Base-by-base conservation (phyloP, 2,329 filamentous ascomycete genomes). In the Diaporthe citriasiana region DNA sequence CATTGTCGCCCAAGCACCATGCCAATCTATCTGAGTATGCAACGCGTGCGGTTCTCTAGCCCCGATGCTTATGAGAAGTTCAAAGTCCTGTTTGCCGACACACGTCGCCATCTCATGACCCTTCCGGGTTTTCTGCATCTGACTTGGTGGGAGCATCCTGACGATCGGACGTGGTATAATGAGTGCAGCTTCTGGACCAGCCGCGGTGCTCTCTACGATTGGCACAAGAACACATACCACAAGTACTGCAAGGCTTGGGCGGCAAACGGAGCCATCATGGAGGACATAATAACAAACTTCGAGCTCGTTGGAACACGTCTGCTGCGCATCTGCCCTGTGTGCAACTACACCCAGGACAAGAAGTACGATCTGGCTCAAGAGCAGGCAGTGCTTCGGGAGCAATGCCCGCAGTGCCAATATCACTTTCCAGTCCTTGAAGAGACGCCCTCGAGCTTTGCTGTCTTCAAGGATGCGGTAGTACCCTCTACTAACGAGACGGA, bases 151-250 rank as follows among this genome's bases (percentile, higher is more conserved):
- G 70, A 72, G 42, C 70, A 72, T 33, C 70, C 70, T 5, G 70
- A 72, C 42, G 70, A 72, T 33, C 55, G 55, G 12, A 72, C 38
- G 45, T 72, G 70, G 70, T 72, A 72, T 57, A 72, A 72, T 30
- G 70, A 72, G 57, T 72, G 70, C 70, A 56, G 47, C 7, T 72
- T 72, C 38, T 72, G 56, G 70, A 72, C 70, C n/a, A 72, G 70
- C 55, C 70, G 70, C 19, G 70, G 70, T 4, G 70, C 70, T 4
- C 35, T 72, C n/a, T 72, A 72, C 53, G 70, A 72, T 30, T 72
- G 70, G 70, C 70, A 72, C 70, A 72, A 72, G 42, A 56, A 72
- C n/a, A 72, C 70, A 13, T 72, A 72, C n/a, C 70, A 72, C 70
- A 72, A 72, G 57, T 72, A 66, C 33, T 72, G 70, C 57, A 72